Evolutionary conservation across 2,329 filamentous ascomycete genomes (phyloP).

Genomic region (Chaetomiaceae sp.): DNA sequence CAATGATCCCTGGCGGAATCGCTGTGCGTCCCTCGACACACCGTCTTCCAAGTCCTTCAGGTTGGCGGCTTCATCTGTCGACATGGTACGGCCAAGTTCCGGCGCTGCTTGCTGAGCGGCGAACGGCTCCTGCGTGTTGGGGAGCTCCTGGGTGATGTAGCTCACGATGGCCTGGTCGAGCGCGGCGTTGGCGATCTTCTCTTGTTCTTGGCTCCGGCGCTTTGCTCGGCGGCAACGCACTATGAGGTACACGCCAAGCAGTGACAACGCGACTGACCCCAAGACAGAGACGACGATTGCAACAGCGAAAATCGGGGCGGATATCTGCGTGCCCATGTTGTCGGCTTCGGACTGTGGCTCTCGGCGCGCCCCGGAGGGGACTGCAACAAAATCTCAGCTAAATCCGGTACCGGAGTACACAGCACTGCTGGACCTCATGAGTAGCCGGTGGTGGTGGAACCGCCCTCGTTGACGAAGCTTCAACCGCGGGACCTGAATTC

Average conservation of each 20-base stretch:
- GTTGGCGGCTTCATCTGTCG: neutral
- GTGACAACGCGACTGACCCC: slow-evolving; percentile 30
- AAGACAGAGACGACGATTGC: slow-evolving; percentile 31
- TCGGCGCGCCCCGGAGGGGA: too few species aligned
- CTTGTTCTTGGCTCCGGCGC: slow-evolving; percentile 15
- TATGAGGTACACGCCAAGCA: slow-evolving; percentile 27
- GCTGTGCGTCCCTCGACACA: neutral
- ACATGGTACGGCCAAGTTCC: neutral
- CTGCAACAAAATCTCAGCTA: too few species aligned
- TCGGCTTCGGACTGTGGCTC: neutral
- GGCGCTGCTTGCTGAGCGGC: neutral
- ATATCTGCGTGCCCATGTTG: slow-evolving; percentile 13
- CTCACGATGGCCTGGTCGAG: slow-evolving; percentile 22
- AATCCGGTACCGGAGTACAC: too few species aligned
- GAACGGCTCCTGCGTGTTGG: neutral
- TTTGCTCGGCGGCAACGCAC: slow-evolving; percentile 15
- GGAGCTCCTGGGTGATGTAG: slow-evolving; percentile 21
- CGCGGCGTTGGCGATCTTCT: slow-evolving; percentile 17
- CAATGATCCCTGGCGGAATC: neutral
- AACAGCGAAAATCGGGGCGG: slow-evolving; percentile 27
- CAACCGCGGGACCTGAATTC: too few species aligned
- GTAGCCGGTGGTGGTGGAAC: slow-evolving; percentile 1
- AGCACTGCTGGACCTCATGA: neutral
- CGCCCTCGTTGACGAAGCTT: slow-evolving; percentile 14
- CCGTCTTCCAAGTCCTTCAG: neutral